Conservation (phyloP, 2,329 filamentous ascomycete species). For the Neofusicoccum laricinum region DNA sequence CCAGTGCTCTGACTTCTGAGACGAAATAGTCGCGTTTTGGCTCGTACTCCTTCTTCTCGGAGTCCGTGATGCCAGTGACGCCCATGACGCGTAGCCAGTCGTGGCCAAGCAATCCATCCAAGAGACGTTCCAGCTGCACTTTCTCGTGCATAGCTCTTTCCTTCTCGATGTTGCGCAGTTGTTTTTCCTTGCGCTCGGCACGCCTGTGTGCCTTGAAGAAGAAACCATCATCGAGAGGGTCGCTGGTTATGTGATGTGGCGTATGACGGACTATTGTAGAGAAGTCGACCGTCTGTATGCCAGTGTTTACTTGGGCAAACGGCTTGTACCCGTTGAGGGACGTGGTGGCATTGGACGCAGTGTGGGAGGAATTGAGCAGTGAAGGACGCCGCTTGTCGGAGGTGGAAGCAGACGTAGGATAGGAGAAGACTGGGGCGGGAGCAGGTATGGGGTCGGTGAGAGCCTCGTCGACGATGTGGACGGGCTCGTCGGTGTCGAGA, state of each 20-base stretch:
- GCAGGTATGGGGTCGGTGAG: conserved; percentile 8
- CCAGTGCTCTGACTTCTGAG: conserved; percentile 72
- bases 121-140: conserved; percentile 61
- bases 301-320: conserved; percentile 17
- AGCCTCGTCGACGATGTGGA: conserved; percentile 65
- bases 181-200: conserved; percentile 64
- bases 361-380: neutral
- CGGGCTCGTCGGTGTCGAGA: conserved; percentile 68
- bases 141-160: conserved; percentile 66
- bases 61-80: conserved; percentile 79
- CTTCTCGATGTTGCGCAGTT: conserved; percentile 65
- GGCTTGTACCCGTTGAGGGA: conserved; percentile 15
- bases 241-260: conserved; percentile 34
- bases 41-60: conserved; percentile 82
- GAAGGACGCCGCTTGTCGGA: conserved; percentile 6
- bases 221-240: conserved; percentile 56
- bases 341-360: conserved; percentile 1
- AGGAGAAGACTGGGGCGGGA: neutral
- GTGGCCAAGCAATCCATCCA: conserved; percentile 82
- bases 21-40: conserved; percentile 83
- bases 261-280: conserved; percentile 34
- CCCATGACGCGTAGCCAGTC: conserved; percentile 95
- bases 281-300: conserved; percentile 43
- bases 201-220: conserved; percentile 60
- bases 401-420: neutral